These are phyloP conservation scores for Vigna reflexopilosa DNA, from an alignment of 306 rosid species.

Conservation along the genomic window DNA sequence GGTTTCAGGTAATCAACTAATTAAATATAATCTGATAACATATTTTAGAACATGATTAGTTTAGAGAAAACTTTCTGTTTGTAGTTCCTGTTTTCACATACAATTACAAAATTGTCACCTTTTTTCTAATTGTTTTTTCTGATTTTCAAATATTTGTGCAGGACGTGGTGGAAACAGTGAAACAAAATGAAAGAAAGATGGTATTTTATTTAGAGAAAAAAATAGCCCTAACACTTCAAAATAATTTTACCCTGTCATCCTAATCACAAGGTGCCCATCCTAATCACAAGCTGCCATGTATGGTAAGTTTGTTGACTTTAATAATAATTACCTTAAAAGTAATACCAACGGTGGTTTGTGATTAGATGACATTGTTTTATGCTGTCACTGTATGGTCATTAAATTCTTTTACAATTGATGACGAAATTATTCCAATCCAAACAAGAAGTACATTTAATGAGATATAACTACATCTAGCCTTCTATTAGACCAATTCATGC, in stretches of 20 bases:
- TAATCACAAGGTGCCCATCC: too few relatives aligned
- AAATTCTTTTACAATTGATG: not conserved
- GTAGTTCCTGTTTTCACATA: not conserved
- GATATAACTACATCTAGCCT: not conserved
- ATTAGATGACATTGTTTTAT: too few relatives aligned
- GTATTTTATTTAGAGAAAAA: not conserved
- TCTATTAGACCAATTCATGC: not conserved
- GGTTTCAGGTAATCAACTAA: not conserved
- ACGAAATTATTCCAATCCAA: not conserved
- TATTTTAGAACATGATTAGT: not conserved
- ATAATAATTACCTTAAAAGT: too few relatives aligned
- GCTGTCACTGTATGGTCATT: too few relatives aligned
- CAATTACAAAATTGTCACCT: not conserved
- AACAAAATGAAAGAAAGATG: not conserved
- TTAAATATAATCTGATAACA: not conserved
- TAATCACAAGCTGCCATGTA: too few relatives aligned
- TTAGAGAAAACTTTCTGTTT: not conserved
- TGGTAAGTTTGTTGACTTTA: too few relatives aligned
- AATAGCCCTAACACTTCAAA: too few relatives aligned
- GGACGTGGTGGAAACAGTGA: not conserved
- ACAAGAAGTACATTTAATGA: not conserved
- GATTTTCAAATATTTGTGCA: not conserved
- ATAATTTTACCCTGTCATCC: too few relatives aligned
- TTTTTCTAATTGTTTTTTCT: not conserved
- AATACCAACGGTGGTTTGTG: too few relatives aligned